Conservation (phyloP, 768 basidiomycete species). For the Trametes punicea region DNA sequence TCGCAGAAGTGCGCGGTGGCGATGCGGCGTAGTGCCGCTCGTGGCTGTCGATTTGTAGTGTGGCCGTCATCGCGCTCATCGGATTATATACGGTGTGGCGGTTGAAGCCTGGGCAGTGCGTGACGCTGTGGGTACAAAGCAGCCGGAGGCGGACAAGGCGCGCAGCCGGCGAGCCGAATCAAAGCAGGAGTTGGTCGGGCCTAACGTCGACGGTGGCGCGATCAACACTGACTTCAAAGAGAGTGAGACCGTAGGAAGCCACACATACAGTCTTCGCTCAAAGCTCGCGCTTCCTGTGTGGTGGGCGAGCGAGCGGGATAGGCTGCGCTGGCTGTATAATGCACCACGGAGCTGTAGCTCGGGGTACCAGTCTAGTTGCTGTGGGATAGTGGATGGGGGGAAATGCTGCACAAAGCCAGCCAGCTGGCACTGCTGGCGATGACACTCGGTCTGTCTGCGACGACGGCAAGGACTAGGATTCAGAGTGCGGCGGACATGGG, state of each 20-base stretch:
- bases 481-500: conserved; percentile 5
- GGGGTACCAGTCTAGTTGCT: background rate
- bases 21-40: conserved; percentile 8
- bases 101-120: background rate
- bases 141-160: background rate
- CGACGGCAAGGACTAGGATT: conserved; percentile 6
- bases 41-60: background rate
- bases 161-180: conserved; percentile 2
- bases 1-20: background rate
- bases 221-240: conserved; percentile 12
- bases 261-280: conserved; percentile 10
- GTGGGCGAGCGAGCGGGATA: background rate
- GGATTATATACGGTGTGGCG: background rate
- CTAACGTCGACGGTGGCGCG: conserved; percentile 7
- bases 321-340: conserved; percentile 1
- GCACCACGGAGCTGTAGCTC: background rate
- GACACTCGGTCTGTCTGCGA: conserved; percentile 6
- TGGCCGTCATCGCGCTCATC: conserved; percentile 10
- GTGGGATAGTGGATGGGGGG: background rate
- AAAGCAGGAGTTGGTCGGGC: conserved; percentile 8
- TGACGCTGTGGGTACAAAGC: conserved; percentile 14
- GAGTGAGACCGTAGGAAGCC: conserved; percentile 9
- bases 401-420: background rate
- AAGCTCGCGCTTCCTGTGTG: conserved; percentile 1
- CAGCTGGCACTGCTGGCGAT: background rate